Evolutionary conservation across 208 protist species (phyloP).

Genomic region (Leishmania tropica): DNA sequence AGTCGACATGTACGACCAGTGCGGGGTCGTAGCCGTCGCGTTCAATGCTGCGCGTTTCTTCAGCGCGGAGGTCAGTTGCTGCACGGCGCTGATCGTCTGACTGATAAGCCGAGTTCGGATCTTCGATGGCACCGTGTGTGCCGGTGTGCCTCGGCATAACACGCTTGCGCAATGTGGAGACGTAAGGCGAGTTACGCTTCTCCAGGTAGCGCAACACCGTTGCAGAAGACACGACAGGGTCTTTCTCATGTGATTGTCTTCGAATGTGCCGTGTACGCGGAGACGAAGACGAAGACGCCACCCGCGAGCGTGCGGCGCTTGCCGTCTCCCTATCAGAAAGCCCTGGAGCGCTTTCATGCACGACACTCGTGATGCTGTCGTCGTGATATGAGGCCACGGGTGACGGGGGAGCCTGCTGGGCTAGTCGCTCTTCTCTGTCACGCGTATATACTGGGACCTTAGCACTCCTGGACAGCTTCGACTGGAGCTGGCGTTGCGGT

Average conservation of each 20-base stretch:
- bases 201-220: slow-evolving; percentile 5
- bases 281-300: neutral
- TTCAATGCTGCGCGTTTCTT: slow-evolving; percentile 10
- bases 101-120: slow-evolving; percentile 14
- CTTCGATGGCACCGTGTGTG: slow-evolving; percentile 15
- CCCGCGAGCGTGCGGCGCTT: neutral
- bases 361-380: neutral
- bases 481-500: neutral
- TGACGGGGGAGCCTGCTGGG: neutral
- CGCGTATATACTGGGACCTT: neutral
- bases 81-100: slow-evolving; percentile 14
- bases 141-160: slow-evolving; percentile 28
- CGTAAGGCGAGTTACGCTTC: slow-evolving; percentile 11
- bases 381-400: neutral
- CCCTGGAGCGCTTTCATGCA: neutral
- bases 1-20: slow-evolving; percentile 54
- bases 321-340: neutral
- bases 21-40: slow-evolving; percentile 50
- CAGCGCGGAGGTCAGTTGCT: slow-evolving; percentile 15
- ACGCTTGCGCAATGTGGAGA: slow-evolving; percentile 14
- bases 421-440: neutral
- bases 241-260: neutral
- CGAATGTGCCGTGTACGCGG: neutral
- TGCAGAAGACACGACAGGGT: slow-evolving; percentile 3
- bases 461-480: neutral